Percentiles rank a stretch among this genome's conserved stretches.
Conservation (phyloP, 2,329 filamentous ascomycete genomes). For the Capronia americana region DNA sequence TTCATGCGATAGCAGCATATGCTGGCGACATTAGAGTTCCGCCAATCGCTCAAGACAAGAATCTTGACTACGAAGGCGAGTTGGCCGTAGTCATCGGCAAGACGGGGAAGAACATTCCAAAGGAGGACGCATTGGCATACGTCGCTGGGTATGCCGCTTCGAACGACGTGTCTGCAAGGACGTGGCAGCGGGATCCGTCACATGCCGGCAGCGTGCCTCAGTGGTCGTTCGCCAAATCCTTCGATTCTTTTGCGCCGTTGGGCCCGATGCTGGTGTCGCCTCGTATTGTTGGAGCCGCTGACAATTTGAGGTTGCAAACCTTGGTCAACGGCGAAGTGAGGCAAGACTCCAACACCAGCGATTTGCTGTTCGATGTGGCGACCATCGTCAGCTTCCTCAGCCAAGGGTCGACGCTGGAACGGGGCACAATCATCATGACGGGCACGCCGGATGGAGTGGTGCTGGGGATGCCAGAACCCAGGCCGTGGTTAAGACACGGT, state of each 20-base stretch:
- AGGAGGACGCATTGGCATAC: slow-evolving; percentile 55
- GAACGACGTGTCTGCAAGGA: slow-evolving; percentile 63
- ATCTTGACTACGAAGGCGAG: slow-evolving; percentile 36
- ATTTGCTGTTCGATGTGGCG: slow-evolving; percentile 59
- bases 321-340: slow-evolving; percentile 59
- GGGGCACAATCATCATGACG: slow-evolving; percentile 60
- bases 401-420: slow-evolving; percentile 57
- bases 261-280: slow-evolving; percentile 48
- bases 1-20: slow-evolving; percentile 41
- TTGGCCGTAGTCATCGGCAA: slow-evolving; percentile 58
- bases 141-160: slow-evolving; percentile 61
- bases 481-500: neutral
- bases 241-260: slow-evolving; percentile 54
- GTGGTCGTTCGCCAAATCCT: slow-evolving; percentile 64
- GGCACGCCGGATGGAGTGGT: slow-evolving; percentile 46
- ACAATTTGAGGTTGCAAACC: slow-evolving; percentile 51
- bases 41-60: slow-evolving; percentile 49
- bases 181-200: slow-evolving; percentile 58
- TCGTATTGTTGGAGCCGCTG: slow-evolving; percentile 32
- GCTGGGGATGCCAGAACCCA: slow-evolving; percentile 1
- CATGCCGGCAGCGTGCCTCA: slow-evolving; percentile 61
- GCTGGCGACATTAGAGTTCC: slow-evolving; percentile 46
- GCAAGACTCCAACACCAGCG: slow-evolving; percentile 55
- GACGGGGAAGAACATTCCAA: slow-evolving; percentile 58
- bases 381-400: slow-evolving; percentile 56